These are phyloP conservation scores for Fusarium sp. DNA, from an alignment of 2,329 filamentous ascomycete species.

Conservation along the genomic window DNA sequence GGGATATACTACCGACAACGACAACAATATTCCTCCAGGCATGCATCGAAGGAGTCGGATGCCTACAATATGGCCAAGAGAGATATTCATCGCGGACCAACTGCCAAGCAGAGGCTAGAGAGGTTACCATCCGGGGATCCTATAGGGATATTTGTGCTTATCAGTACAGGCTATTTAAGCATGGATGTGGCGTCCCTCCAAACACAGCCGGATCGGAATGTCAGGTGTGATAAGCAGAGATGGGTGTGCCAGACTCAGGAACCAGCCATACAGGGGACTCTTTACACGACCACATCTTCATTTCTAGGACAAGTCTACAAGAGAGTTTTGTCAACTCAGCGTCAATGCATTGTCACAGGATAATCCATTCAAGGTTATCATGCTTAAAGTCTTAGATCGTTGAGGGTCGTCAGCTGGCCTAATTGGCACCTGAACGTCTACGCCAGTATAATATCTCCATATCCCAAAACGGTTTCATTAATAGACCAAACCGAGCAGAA, in stretches of 20 bases:
- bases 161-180: constrained; percentile 44
- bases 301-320: constrained; percentile 17
- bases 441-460: neutral
- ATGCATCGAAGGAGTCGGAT: constrained; percentile 10
- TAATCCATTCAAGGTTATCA: constrained; percentile 14
- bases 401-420: constrained; percentile 24
- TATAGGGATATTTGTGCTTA: constrained; percentile 44
- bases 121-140: constrained; percentile 27
- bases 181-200: constrained; percentile 40
- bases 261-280: constrained; percentile 23
- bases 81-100: constrained; percentile 29
- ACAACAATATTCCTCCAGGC: constrained; percentile 4
- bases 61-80: constrained; percentile 31
- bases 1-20: constrained; percentile 6
- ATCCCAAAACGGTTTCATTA: neutral
- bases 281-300: constrained; percentile 8
- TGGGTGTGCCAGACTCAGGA: constrained; percentile 33
- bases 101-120: constrained; percentile 38
- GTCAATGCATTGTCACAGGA: neutral
- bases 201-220: constrained; percentile 33
- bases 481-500: constrained; percentile 12
- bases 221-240: constrained; percentile 38
- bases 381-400: neutral
- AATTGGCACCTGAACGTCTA: constrained; percentile 25
- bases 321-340: neutral